A percentile compares a stretch with the other conserved stretches of the same genome.
Evolutionary conservation across 2,329 filamentous ascomycete genomes (phyloP).

Genomic region (Achaetomium macrosporum): DNA sequence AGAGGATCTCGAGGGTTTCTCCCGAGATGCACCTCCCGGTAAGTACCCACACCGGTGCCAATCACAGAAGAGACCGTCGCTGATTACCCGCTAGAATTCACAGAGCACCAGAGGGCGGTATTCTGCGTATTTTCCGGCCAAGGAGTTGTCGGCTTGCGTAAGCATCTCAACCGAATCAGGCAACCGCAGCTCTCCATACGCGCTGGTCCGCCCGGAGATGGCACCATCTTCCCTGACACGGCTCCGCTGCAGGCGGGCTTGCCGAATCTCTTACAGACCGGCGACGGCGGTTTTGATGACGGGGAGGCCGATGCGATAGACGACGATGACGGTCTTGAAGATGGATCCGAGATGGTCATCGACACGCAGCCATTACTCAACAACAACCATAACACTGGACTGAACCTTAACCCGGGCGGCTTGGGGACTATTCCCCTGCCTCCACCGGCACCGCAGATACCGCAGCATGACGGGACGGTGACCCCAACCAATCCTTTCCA

Average conservation of each 20-base stretch:
- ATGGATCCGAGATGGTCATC: slow-evolving; percentile 29
- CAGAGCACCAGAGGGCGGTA: slow-evolving; percentile 86
- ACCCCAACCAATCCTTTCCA: neutral
- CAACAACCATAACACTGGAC: neutral
- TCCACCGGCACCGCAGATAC: neutral
- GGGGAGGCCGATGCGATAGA: slow-evolving; percentile 23
- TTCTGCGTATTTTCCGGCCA: slow-evolving; percentile 96
- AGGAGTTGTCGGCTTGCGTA: slow-evolving; percentile 71
- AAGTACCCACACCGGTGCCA: slow-evolving; percentile 24
- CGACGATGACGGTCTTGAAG: slow-evolving; percentile 28
- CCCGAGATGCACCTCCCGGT: slow-evolving; percentile 75
- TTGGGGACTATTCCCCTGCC: neutral
- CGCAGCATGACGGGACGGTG: neutral
- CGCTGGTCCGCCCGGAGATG: neutral
- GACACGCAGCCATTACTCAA: slow-evolving; percentile 23
- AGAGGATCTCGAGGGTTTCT: slow-evolving; percentile 78
- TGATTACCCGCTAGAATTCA: slow-evolving; percentile 63
- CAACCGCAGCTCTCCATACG: neutral
- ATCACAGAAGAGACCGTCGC: neutral
- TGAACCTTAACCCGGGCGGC: no score
- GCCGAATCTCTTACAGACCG: slow-evolving; percentile 9
- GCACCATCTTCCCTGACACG: slow-evolving; percentile 4
- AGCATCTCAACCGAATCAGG: slow-evolving; percentile 58
- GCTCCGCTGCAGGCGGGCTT: neutral
- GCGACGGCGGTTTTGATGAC: slow-evolving; percentile 21